Base-by-base conservation (phyloP, 345 rosid genomes). In the Viola odorata region DNA sequence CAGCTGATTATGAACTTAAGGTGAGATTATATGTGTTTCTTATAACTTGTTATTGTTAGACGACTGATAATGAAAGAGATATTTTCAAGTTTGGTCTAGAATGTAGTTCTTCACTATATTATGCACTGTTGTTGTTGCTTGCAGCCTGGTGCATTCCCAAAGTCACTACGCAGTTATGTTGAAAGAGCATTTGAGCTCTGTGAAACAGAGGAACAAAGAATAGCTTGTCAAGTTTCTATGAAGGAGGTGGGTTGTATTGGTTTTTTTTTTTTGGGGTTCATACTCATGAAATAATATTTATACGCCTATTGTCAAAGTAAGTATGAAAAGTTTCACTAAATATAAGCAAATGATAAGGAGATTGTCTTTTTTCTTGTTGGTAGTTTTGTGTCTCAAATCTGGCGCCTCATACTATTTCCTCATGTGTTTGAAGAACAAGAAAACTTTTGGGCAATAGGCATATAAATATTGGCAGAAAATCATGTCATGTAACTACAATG, bases 111-210 rank as follows among this genome's bases (percentile, higher is more conserved):
- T 23, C 32, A 23, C 32, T 23, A 23, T 23, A 40, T 55, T 45
- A 49, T 15, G 39, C 63, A 56, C 37, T 61, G 10, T 40, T 60
- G 41, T 68, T 67, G 23, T 62, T 76, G 45, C 71, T 64, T 75
- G 71, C 82, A 95, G 99, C 78, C 84, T 78, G 86, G 81, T 42
- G 53, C 61, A 63, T 83, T 91, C 69, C 99, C 96, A 0, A 84
- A 78, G 67, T 88, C 99, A 5, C 77, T 95, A 37, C 75, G 85
- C 45, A 85, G 82, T 62, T 95, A 85, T 74, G 97, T 88, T 45
- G 98, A 91, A 78, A 95, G 96, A 72, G 98, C 85, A 70, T 69
- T 95, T 67, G 76, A 82, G 67, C 89, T 85, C 45, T 88, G 96
- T 78, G 82, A 84, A 69, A 85, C 77, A 81, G 98, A 95, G 44